These are phyloP conservation scores for Rosa lucieae DNA, from an alignment of 306 rosid genomes.

Conservation along the genomic window DNA sequence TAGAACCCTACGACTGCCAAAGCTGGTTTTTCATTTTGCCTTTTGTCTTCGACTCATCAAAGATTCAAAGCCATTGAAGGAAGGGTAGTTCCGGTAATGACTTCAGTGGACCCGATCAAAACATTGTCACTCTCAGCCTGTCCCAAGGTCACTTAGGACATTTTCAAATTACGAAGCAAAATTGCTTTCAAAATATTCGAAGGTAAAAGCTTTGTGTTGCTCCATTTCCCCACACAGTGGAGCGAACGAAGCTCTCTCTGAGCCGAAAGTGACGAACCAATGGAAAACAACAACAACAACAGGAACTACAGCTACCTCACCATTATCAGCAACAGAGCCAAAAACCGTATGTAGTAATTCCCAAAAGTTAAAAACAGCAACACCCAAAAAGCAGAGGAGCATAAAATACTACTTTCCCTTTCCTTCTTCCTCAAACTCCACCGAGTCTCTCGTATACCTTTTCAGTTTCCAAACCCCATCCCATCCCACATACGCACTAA, in stretches of 20 bases:
- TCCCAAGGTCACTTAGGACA: constrained; percentile 38
- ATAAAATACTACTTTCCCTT: constrained; percentile 8
- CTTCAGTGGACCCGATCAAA: neutral
- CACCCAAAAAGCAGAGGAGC: constrained; percentile 14
- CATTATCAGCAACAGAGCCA: neutral
- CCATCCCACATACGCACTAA: neutral
- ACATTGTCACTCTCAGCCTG: neutral
- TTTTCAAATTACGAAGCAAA: neutral
- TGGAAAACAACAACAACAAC: constrained; percentile 38
- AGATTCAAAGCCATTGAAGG: constrained; percentile 1
- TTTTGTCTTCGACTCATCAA: constrained; percentile 1
- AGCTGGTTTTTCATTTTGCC: neutral
- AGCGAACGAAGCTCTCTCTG: constrained; percentile 22
- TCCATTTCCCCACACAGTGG: constrained; percentile 53
- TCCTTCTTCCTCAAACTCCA: constrained; percentile 25
- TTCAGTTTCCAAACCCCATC: constrained; percentile 5
- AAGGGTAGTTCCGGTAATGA: constrained; percentile 3
- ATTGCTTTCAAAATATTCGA: constrained; percentile 4
- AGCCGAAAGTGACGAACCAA: constrained; percentile 91
- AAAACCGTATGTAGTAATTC: constrained; percentile 11
- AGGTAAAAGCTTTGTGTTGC: constrained; percentile 2
- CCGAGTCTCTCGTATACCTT: neutral
- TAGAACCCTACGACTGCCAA: neutral
- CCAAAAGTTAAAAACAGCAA: constrained; percentile 10
- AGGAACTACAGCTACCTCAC: constrained; percentile 12